Evolutionary conservation across 192 early-diverging fungal species (phyloP), one percentile per base, ranked within the genome.

Genomic region (Umbelopsis vinacea): DNA sequence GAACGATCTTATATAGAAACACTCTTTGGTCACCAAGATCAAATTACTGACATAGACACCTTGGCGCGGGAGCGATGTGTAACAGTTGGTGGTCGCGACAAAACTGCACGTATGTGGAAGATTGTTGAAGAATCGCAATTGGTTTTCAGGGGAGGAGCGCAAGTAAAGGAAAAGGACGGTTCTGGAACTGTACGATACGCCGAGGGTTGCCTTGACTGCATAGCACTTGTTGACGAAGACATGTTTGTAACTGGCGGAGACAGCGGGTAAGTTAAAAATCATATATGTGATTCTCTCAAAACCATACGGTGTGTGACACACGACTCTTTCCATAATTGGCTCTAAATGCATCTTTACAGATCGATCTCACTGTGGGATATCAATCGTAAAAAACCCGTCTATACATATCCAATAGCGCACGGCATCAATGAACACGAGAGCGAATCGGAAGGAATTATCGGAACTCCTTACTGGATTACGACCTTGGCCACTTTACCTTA

Each of bases 11-110:
- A 98, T 81, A 89, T 99, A 73, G 97, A 98, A 73, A 98, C 97
- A 35, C 74, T 98, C 14, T 98, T 97, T 87, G 98, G 98, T 33
- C 98, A 99, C 77, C 98, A 98, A 81, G 98, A 99, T 79, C 78
- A 83, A 38, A 91, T 97, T 67, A 87, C 90, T 0, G 73, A 79
- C n/a, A 88, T 99, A 3, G 93, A 92, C 76, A 87, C 92, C 29
- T 79, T 98, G 79, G 83, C 85, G n/a, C 84, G 90, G 46, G 98
- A 98, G 78, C 88, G 94, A 26, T 98, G 96, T 71, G 84, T 99
- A 8, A 92, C 98, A 12, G 83, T 89, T 8, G 98, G 98, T 17
- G 86, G 92, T 11, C 88, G 98, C 38, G 98, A 99, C 80, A 89
- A 91, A 52, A 96, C 96, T 9, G 85, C 90, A 14, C 85, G 98